Base-by-base conservation (phyloP, 805 yeast species). In the Zygoascus tannicola region DNA sequence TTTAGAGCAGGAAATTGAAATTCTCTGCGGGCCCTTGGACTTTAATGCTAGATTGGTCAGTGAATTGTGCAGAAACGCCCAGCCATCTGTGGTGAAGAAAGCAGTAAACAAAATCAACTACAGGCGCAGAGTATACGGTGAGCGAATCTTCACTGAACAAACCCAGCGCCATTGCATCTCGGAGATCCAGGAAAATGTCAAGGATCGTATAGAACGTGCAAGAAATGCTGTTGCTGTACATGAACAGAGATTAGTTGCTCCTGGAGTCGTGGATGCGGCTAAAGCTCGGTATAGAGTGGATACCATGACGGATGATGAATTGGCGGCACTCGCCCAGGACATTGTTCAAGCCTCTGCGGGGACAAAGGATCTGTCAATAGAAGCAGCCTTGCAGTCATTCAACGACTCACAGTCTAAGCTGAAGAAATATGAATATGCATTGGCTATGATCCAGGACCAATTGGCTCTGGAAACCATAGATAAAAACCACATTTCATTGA, bases 81-180 rank as follows among this genome's bases (percentile, higher is more conserved):
- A 21, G n/a, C 42, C 36, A 2, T 32, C 23, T 14, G 40, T 15
- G 28, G 43, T 34, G 20, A 30, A 4, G 5, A 32, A 36, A 32
- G 45, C 32, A 16, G 32, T 45, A 26, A 41, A 18, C 22, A 41
- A 37, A 32, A 42, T 46, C 34, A 43, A 46, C 32, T 16, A 43
- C 18, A 19, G 38, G 20, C 16, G 40, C 19, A 16, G 23, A 37
- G 32, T 26, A 14, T 47, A 44, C 30, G 33, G 38, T 20, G 43
- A 43, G 32, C 32, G 23, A 23, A 18, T 47, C 15, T 44, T 47
- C 23, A 47, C 42, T 19, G 48, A 41, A 20, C 50, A 47, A 35
- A 35, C 39, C 16, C 20, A 33, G 14, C 21, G 34, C 5, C 44
- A 41, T 35, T 41, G 38, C 20, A 30, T 41, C 23, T 14, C 23